phyloP scores from a whole-genome alignment of 73 alveolate species.

The Breviolum minutum region DNA sequence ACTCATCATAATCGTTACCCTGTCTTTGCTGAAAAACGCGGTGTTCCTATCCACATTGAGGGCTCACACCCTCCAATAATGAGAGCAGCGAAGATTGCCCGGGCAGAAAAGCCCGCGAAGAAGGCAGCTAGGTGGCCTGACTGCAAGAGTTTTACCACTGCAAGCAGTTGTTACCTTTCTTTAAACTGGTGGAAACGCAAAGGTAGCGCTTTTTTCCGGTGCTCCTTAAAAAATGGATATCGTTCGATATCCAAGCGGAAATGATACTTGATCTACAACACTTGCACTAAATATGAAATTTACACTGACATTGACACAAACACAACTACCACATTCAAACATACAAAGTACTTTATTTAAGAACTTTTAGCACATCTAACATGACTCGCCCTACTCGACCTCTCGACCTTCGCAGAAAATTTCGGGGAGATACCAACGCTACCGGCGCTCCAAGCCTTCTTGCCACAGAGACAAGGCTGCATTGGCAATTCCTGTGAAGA shows the following conservation, averaged over 20 bases:
- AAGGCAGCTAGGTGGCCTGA: slow-evolving; percentile 66
- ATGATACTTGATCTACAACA: background rate
- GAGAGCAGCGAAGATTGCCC: slow-evolving; percentile 66
- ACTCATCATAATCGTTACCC: background rate
- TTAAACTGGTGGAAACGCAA: too few relatives aligned
- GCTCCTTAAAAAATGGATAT: background rate
- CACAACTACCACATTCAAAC: too few relatives aligned
- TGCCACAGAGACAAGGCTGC: slow-evolving; percentile 59
- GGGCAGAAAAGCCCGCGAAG: slow-evolving; percentile 67
- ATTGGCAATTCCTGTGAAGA: background rate
- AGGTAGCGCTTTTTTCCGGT: background rate
- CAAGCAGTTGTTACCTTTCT: background rate
- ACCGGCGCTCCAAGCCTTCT: background rate
- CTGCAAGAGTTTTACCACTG: background rate
- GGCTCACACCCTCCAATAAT: slow-evolving; percentile 60
- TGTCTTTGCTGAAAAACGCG: background rate
- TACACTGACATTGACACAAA: too few relatives aligned
- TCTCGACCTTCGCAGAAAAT: too few relatives aligned
- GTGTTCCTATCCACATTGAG: background rate
- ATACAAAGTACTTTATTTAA: too few relatives aligned
- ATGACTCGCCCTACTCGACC: too few relatives aligned
- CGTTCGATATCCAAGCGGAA: background rate
- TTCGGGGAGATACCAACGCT: background rate
- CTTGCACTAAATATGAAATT: too few relatives aligned
- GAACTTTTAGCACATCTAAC: too few relatives aligned